Base-by-base conservation (phyloP, 169 alveolate species). In the Plasmodium ovale region DNA sequence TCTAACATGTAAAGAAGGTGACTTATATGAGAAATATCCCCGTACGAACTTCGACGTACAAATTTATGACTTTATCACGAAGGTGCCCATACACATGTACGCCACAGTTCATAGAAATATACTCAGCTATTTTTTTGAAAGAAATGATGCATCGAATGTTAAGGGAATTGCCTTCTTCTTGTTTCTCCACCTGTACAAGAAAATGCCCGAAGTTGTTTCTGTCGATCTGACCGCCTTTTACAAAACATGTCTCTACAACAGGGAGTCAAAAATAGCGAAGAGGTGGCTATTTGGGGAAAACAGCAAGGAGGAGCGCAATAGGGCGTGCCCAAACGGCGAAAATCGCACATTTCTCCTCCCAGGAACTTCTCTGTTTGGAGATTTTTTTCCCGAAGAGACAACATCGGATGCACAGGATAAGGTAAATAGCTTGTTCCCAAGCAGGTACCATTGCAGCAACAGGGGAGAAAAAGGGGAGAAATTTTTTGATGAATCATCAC, bases 171-270 rank as follows among this genome's bases (percentile, higher is more conserved):
- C 31, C 16, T 64, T 64, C 25, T 64, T 29, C 23, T 23, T 64
- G 72, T 64, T 64, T 21, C 72, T 64, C 49, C 72, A 64, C 25
- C 25, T 64, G 49, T 64, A 64, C 42, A 64, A 42, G 14, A 64
- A 29, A 64, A 64, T 64, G 19, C 72, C 72, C 7, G 58, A 64
- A 64, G 25, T 64, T 2, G 31, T 64, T n/a, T 25, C 72, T 5
- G 25, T 64, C 10, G 25, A 64, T 35, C 5, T 64, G 25, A 29
- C 72, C 6, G 72, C 72, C 1, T 64, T 64, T 64, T 64, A 64
- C 25, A 64, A 64, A 29, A 64, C 31, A 53, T 29, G 14, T 64
- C 16, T 64, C 3, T 64, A 21, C 31, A 31, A 42, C 5, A 23
- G 31, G 25, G 14, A 64, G 19, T 6, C 5, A 42, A 42, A 23